Evolutionary conservation across 805 yeast species (phyloP).

Genomic region (Saccharomyces jurei): DNA sequence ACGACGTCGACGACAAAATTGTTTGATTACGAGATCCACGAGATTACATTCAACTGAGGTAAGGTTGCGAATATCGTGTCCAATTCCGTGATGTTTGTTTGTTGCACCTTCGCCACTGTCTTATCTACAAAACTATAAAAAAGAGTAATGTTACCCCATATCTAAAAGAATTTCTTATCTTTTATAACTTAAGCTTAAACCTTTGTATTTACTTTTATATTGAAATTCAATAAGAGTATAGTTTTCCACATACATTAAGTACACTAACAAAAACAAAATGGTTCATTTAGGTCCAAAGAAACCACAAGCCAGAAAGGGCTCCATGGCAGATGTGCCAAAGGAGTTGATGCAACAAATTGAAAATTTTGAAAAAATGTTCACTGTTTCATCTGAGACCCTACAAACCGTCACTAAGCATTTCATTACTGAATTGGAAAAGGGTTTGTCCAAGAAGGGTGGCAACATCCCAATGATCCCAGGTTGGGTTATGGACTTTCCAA

Average conservation of each 20-base stretch:
- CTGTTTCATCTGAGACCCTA: slow-evolving; percentile 53
- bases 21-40: not conserved
- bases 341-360: slow-evolving; percentile 50
- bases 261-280: slow-evolving; percentile 35
- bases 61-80: not conserved
- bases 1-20: not conserved
- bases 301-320: slow-evolving; percentile 69
- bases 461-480: slow-evolving; percentile 94
- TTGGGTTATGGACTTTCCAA: slow-evolving; percentile 90
- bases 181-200: not conserved
- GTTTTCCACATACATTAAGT: not conserved
- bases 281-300: slow-evolving; percentile 76
- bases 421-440: slow-evolving; percentile 69
- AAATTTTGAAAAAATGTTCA: slow-evolving; percentile 51
- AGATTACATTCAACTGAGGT: not conserved
- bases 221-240: not conserved
- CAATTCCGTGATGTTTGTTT: not conserved
- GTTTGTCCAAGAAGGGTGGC: slow-evolving; percentile 65
- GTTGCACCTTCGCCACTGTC: not conserved
- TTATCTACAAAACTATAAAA: not conserved
- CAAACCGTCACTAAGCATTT: slow-evolving; percentile 64
- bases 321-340: slow-evolving; percentile 58
- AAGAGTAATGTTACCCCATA: not conserved
- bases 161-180: not conserved
- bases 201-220: not conserved